phyloP scores from a whole-genome alignment of 1,284 basidiomycete species.

The Naganishia liquefaciens region DNA sequence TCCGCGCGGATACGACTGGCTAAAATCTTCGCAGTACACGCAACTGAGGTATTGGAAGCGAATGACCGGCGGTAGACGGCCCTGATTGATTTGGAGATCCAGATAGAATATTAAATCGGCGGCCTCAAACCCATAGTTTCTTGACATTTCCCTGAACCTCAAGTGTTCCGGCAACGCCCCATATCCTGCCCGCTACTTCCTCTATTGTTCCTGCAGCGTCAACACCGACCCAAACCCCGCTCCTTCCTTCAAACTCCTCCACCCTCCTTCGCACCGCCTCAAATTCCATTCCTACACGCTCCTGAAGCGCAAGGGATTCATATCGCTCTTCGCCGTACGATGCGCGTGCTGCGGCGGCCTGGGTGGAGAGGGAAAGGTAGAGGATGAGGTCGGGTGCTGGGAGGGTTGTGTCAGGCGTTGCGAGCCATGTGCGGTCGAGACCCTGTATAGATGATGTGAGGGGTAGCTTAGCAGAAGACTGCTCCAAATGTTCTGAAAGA shows the following conservation, averaged over 20 bases:
- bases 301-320: conserved; percentile 76
- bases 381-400: conserved; percentile 85
- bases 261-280: conserved; percentile 61
- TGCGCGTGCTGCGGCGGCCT: conserved; percentile 69
- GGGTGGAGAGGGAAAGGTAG: conserved; percentile 80
- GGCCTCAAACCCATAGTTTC: conserved; percentile 28
- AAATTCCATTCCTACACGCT: conserved; percentile 67
- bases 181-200: conserved; percentile 63
- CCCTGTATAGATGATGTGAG: conserved; percentile 48
- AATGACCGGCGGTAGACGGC: too few relatives aligned
- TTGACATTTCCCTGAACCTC: conserved; percentile 19
- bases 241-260: conserved; percentile 40
- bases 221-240: conserved; percentile 63
- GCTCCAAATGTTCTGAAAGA: conserved; percentile 34
- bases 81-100: too few relatives aligned
- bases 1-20: too few relatives aligned
- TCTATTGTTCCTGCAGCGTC: conserved; percentile 65
- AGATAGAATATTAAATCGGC: too few relatives aligned
- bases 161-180: conserved; percentile 58
- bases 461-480: background rate
- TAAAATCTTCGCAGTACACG: too few relatives aligned
- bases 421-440: conserved; percentile 72
- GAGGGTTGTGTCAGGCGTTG: conserved; percentile 77
- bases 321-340: conserved; percentile 90
- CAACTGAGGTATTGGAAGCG: too few relatives aligned